phyloP scores from a whole-genome alignment of 257 asterid genomes.

The Osmanthus fragrans region DNA sequence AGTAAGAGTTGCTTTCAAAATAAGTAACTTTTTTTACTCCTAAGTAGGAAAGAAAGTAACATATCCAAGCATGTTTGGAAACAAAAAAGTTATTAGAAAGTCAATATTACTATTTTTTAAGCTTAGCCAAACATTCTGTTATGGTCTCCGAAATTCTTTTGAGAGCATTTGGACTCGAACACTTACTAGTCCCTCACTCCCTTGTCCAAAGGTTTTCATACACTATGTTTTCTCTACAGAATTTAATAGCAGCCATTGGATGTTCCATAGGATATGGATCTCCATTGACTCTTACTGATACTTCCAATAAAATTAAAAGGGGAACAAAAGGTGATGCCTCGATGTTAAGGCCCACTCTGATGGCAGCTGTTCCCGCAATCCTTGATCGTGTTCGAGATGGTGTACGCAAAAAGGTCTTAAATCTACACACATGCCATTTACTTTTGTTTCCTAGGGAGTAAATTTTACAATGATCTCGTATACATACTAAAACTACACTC shows the following conservation, averaged over 20 bases:
- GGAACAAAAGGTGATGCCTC: slow-evolving; percentile 98
- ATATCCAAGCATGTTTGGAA: background rate
- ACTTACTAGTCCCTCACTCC: background rate
- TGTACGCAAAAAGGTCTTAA: slow-evolving; percentile 83
- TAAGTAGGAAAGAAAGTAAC: background rate
- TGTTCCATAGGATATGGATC: slow-evolving; percentile 96
- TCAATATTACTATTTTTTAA: background rate
- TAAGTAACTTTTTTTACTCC: background rate
- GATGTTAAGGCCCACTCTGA: slow-evolving; percentile 66
- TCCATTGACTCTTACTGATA: slow-evolving; percentile 93
- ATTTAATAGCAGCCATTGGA: slow-evolving; percentile 72
- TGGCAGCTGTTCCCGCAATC: slow-evolving; percentile 98
- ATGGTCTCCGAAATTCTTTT: background rate
- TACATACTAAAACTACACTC: background rate
- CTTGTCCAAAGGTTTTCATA: slow-evolving; percentile 6
- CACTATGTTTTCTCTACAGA: slow-evolving; percentile 45
- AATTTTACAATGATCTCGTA: background rate
- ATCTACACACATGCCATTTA: slow-evolving; percentile 8
- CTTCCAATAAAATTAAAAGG: slow-evolving; percentile 88
- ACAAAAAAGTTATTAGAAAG: background rate
- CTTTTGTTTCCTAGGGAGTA: slow-evolving; percentile 4
- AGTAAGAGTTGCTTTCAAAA: background rate
- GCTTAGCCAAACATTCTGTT: background rate
- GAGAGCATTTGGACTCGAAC: slow-evolving; percentile 10
- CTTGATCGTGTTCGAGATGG: slow-evolving; percentile 98